Conservation (phyloP, 345 rosid genomes). For the Populus davidiana region DNA sequence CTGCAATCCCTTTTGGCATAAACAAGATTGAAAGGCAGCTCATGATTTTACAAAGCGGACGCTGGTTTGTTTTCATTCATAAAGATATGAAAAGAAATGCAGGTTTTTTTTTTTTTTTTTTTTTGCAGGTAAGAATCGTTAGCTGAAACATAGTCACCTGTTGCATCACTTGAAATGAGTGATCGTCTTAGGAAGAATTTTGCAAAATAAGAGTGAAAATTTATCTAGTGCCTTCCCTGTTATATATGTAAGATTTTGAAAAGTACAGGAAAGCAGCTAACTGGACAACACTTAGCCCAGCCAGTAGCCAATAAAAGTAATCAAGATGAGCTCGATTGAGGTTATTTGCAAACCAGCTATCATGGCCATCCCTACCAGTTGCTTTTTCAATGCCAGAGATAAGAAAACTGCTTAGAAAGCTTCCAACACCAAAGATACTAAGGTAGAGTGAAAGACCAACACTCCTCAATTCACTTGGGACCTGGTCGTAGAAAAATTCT, state of each 20-base stretch:
- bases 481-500: conserved; percentile 9
- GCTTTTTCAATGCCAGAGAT: not conserved
- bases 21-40: too few species aligned
- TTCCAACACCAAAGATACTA: not conserved
- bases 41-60: too few species aligned
- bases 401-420: conserved; percentile 7
- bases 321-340: conserved; percentile 7
- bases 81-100: too few species aligned
- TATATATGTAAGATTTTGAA: not conserved
- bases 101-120: too few species aligned
- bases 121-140: too few species aligned
- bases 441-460: not conserved
- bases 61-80: too few species aligned
- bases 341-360: conserved; percentile 4
- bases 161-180: too few species aligned
- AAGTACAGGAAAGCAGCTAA: not conserved
- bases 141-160: too few species aligned
- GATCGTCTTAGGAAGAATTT: too few species aligned
- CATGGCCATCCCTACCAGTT: not conserved
- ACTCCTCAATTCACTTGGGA: conserved; percentile 6
- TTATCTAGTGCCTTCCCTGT: not conserved
- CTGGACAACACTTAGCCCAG: not conserved
- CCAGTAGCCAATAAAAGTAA: conserved; percentile 10
- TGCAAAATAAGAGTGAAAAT: too few species aligned
- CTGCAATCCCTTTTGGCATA: too few species aligned